phyloP scores from a whole-genome alignment of 179 eudicot genomes.

The Silene noctiflora region DNA sequence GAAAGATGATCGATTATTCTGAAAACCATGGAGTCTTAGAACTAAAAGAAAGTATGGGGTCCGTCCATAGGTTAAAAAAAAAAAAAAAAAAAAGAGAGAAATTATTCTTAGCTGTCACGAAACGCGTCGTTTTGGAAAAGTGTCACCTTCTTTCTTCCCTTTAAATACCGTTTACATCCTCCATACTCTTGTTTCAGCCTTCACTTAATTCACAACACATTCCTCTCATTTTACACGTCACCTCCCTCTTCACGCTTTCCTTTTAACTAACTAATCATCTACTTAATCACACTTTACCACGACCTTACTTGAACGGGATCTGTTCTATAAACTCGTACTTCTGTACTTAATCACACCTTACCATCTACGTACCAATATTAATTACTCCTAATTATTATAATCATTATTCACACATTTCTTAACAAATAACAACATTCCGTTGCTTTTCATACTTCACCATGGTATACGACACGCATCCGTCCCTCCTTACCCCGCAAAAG shows the following conservation, averaged over 20 bases:
- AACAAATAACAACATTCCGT: neutral
- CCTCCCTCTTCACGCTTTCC: neutral
- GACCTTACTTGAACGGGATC: too few species aligned
- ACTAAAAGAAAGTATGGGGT: neutral
- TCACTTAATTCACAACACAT: neutral
- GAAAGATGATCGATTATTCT: neutral
- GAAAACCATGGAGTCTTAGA: neutral
- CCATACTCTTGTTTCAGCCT: neutral
- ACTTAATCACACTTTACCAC: too few species aligned
- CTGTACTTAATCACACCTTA: too few species aligned
- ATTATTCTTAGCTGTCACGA: neutral
- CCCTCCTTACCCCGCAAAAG: neutral
- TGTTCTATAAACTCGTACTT: too few species aligned
- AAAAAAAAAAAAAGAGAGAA: too few species aligned
- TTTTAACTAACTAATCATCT: neutral
- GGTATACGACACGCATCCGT: neutral
- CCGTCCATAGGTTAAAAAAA: neutral
- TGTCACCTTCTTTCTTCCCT: constrained; percentile 9
- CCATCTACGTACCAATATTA: neutral
- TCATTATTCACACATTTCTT: too few species aligned
- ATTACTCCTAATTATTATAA: neutral
- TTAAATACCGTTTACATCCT: constrained; percentile 21
- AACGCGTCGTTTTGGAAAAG: constrained; percentile 24
- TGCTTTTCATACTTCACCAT: neutral
- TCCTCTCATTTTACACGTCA: neutral